Conservation (phyloP, 2,329 filamentous ascomycete genomes). For the Cladobotryum mycophilum region DNA sequence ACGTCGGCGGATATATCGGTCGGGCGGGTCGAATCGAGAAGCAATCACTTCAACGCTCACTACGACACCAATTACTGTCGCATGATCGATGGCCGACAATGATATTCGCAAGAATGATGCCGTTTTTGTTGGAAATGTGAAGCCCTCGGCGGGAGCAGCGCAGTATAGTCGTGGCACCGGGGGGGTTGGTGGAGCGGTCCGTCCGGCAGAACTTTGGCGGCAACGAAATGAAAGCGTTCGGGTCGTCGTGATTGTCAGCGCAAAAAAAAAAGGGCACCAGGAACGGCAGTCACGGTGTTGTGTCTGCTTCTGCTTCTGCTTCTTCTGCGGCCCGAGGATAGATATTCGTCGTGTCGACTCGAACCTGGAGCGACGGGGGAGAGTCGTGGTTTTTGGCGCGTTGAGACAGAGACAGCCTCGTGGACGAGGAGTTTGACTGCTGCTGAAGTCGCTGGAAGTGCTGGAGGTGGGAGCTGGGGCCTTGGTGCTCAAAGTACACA, state of each 20-base stretch:
- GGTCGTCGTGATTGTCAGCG: conserved; percentile 2
- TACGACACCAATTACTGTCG: conserved; percentile 11
- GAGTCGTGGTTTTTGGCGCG: conserved; percentile 8
- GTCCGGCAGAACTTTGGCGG: conserved; percentile 8
- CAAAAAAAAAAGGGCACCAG: neutral
- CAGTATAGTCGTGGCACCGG: conserved; percentile 2
- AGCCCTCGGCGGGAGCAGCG: conserved; percentile 1
- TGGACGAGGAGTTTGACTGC: conserved; percentile 8
- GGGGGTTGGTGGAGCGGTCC: conserved; percentile 5
- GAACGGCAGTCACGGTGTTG: neutral
- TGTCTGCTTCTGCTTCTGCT: too few species aligned
- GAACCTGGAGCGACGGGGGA: conserved; percentile 4
- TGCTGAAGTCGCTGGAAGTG: neutral
- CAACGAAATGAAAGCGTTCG: conserved; percentile 4
- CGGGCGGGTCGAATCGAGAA: neutral
- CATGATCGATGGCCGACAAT: conserved; percentile 3
- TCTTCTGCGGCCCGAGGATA: neutral
- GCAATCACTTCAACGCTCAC: conserved; percentile 3
- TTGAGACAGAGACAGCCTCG: conserved; percentile 10
- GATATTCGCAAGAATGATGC: neutral
- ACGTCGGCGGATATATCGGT: neutral
- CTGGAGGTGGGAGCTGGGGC: neutral
- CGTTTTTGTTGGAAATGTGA: conserved; percentile 1
- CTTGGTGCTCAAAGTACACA: too few species aligned
- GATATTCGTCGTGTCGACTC: conserved; percentile 1